Evolutionary conservation across 2,329 filamentous ascomycete genomes (phyloP).

Genomic region (Cytospora leucostoma): DNA sequence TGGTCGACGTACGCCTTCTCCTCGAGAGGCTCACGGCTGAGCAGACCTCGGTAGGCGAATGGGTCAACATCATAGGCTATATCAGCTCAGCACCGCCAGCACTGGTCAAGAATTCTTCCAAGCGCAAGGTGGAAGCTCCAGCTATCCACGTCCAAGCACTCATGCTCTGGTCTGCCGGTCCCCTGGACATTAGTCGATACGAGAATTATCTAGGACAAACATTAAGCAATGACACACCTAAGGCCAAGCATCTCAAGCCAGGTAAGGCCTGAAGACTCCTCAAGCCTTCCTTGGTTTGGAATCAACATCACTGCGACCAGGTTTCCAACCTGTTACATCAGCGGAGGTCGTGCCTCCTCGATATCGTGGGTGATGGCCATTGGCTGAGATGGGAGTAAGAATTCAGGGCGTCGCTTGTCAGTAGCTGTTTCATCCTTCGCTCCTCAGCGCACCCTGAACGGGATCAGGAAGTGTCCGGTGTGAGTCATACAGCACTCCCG

Average conservation of each 20-base stretch:
- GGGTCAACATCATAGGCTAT: conserved; percentile 89
- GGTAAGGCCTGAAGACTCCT: neutral
- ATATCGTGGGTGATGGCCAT: neutral
- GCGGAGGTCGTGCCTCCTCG: neutral
- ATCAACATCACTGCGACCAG: neutral
- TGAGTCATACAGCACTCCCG: neutral
- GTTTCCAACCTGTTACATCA: neutral
- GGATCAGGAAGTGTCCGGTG: neutral
- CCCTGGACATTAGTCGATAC: conserved; percentile 71
- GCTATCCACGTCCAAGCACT: conserved; percentile 67
- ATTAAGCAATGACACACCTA: neutral
- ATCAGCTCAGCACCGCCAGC: conserved; percentile 45
- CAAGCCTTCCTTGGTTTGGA: neutral
- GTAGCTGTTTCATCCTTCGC: neutral
- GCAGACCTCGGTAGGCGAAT: conserved; percentile 72
- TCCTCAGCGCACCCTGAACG: neutral
- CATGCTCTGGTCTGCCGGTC: conserved; percentile 74
- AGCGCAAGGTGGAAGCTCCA: conserved; percentile 18
- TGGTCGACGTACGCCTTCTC: conserved; percentile 72
- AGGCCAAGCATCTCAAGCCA: neutral
- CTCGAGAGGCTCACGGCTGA: conserved; percentile 64
- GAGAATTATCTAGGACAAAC: conserved; percentile 56
- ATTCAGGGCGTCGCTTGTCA: neutral
- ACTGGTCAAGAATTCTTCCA: conserved; percentile 7
- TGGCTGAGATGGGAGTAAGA: neutral